Conservation (phyloP, 305 asterid species). For the Ilex paraguariensis region DNA sequence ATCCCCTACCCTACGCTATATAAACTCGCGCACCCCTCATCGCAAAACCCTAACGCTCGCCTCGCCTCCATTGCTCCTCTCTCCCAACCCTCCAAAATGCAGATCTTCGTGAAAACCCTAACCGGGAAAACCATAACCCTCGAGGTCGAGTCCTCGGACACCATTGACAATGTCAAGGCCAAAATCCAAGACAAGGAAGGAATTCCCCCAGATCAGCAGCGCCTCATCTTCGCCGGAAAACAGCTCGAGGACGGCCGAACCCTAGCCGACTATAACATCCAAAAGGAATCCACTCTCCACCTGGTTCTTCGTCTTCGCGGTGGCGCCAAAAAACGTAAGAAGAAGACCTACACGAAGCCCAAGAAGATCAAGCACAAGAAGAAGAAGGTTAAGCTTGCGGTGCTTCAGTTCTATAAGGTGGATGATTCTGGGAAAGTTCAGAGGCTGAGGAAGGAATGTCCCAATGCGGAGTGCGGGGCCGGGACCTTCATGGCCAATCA, state of each 20-base stretch:
- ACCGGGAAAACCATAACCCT: conserved; percentile 31
- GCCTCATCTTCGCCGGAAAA: too few species aligned
- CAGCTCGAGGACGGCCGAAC: neutral
- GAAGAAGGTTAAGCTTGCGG: neutral
- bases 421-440: neutral
- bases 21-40: neutral
- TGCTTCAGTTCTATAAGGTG: neutral
- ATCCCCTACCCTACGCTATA: neutral
- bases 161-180: too few species aligned
- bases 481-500: neutral
- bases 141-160: conserved; percentile 14
- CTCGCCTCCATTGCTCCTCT: neutral
- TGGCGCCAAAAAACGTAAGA: neutral
- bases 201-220: too few species aligned
- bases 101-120: conserved; percentile 40
- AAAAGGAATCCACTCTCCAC: neutral
- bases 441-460: neutral
- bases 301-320: neutral
- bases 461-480: neutral
- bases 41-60: neutral
- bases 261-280: neutral
- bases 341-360: neutral
- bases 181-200: too few species aligned
- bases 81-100: conserved; percentile 20
- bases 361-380: neutral